phyloP scores from a whole-genome alignment of 2,329 filamentous ascomycete genomes.

The Aspergillus thermomutatus region DNA sequence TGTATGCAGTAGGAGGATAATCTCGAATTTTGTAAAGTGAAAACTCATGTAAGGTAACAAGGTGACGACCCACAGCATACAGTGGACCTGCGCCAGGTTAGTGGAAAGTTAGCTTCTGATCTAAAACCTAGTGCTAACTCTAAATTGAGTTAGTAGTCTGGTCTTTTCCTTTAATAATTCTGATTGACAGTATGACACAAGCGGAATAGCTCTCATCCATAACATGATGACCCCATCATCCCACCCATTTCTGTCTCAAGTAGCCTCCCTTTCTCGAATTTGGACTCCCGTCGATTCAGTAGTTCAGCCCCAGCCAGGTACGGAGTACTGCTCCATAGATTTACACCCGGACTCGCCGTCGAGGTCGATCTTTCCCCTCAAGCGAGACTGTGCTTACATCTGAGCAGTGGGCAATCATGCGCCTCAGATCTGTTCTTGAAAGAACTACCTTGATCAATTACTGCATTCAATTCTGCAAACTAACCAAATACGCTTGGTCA shows the following conservation, averaged over 20 bases:
- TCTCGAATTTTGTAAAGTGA: background rate
- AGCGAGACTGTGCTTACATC: background rate
- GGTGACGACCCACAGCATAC: too few species aligned
- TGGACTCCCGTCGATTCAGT: background rate
- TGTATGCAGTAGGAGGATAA: too few species aligned
- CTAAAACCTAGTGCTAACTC: background rate
- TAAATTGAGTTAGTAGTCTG: background rate
- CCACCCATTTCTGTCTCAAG: background rate
- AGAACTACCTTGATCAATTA: background rate
- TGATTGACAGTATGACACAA: background rate
- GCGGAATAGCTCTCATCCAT: background rate
- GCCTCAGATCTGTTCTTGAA: background rate
- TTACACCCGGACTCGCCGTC: background rate
- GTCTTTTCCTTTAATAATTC: background rate
- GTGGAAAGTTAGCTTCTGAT: background rate
- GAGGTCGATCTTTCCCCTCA: background rate
- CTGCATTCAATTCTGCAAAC: background rate
- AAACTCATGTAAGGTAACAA: background rate
- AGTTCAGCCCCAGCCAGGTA: background rate
- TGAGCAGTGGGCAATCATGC: background rate
- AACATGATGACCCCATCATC: background rate
- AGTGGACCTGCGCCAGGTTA: background rate
- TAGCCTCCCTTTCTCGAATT: background rate
- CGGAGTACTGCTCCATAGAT: background rate
- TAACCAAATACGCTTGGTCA: background rate